Percentiles rank a stretch among this genome's conserved stretches.
Conservation (phyloP, 169 alveolate species). For the Babesia microti region DNA sequence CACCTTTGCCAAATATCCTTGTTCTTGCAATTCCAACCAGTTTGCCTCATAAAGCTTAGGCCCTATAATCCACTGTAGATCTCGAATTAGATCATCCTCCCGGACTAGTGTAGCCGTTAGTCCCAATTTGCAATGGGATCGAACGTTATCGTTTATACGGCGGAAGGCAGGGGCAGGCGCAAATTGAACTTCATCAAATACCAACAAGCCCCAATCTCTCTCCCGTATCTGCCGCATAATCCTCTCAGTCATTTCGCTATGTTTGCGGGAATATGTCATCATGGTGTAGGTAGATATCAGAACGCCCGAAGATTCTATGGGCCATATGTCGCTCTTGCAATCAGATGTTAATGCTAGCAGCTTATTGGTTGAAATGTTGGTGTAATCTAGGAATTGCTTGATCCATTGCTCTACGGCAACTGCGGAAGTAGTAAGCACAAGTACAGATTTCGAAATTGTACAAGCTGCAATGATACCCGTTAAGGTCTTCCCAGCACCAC, state of each 20-base stretch:
- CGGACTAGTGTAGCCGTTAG: constrained; percentile 99
- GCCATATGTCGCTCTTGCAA: constrained; percentile 78
- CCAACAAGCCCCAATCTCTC: constrained; percentile 94
- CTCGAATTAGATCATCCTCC: constrained; percentile 93
- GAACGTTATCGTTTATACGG: constrained; percentile 68
- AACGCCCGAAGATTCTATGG: constrained; percentile 80
- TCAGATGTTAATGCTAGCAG: constrained; percentile 90
- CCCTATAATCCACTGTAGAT: constrained; percentile 96
- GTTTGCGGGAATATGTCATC: constrained; percentile 84
- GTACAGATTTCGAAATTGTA: constrained; percentile 85
- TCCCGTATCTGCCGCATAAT: constrained; percentile 72
- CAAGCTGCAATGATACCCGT: constrained; percentile 98
- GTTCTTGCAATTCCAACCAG: constrained; percentile 93
- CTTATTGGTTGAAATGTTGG: constrained; percentile 73
- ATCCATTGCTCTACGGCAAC: constrained; percentile 87
- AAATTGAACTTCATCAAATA: constrained; percentile 97
- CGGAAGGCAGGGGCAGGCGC: constrained; percentile 97
- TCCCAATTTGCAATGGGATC: constrained; percentile 92
- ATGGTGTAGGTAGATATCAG: constrained; percentile 89
- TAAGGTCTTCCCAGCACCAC: constrained; percentile 99
- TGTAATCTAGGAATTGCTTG: constrained; percentile 75
- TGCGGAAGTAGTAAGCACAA: constrained; percentile 81
- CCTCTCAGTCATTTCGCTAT: constrained; percentile 73
- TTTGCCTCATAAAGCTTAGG: constrained; percentile 99
- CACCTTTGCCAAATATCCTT: constrained; percentile 94